A percentile compares a stretch with the other conserved stretches of the same genome.
These are phyloP conservation scores for Salix suchowensis DNA, from an alignment of 345 rosid genomes.

Conservation along the genomic window DNA sequence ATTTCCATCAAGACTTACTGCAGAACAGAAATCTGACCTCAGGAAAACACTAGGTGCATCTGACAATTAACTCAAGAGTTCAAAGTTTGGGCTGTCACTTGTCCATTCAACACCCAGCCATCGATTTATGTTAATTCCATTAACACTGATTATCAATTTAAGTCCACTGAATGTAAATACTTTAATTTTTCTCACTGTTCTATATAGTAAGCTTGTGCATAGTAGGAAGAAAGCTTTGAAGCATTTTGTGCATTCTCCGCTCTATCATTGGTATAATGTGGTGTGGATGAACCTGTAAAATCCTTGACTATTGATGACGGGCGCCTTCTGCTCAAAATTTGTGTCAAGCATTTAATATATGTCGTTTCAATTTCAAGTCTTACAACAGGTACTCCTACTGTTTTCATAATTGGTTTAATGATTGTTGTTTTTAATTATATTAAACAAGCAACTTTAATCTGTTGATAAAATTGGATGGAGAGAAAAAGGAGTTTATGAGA, in stretches of 20 bases:
- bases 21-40: conserved; percentile 30
- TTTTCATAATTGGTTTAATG: neutral
- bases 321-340: conserved; percentile 13
- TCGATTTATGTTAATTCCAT: conserved; percentile 14
- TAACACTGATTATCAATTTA: conserved; percentile 12
- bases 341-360: neutral
- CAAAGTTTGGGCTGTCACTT: conserved; percentile 3
- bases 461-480: neutral
- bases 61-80: neutral
- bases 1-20: conserved; percentile 46
- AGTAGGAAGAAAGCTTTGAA: conserved; percentile 28
- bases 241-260: neutral
- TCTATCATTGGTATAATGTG: neutral
- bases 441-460: too few species aligned
- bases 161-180: conserved; percentile 42
- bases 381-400: neutral
- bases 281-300: neutral
- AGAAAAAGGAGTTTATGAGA: neutral
- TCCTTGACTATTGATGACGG: conserved; percentile 2
- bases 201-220: conserved; percentile 34
- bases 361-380: neutral
- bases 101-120: conserved; percentile 2
- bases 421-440: too few species aligned
- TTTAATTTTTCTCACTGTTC: conserved; percentile 2
- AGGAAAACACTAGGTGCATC: conserved; percentile 22